A percentile compares a stretch with the other conserved stretches of the same genome.
Conservation (phyloP, 495 filamentous ascomycete genomes). For the Penicillium simplicissimum region DNA sequence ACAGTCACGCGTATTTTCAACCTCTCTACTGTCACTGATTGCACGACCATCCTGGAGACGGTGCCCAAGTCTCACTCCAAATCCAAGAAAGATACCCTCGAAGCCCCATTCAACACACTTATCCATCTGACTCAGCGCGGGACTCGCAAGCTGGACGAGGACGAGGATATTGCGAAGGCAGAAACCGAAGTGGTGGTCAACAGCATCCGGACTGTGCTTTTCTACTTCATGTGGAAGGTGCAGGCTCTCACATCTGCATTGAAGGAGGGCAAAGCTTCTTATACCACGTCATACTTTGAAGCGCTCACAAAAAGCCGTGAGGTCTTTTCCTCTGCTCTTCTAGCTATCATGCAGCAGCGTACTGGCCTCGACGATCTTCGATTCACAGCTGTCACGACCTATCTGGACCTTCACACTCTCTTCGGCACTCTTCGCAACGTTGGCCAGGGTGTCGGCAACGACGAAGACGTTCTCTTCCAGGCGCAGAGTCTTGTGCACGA, state of each 20-base stretch:
- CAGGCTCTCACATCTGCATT: slow-evolving; percentile 47
- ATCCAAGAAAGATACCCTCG: slow-evolving; percentile 46
- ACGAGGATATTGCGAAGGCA: slow-evolving; percentile 63
- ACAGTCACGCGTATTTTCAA: slow-evolving; percentile 82
- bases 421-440: slow-evolving; percentile 68
- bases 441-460: slow-evolving; percentile 42
- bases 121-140: slow-evolving; percentile 68
- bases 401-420: slow-evolving; percentile 79
- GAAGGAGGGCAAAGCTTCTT: slow-evolving; percentile 46
- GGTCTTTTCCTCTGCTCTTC: slow-evolving; percentile 59
- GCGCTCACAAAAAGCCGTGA: slow-evolving; percentile 46
- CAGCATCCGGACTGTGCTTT: slow-evolving; percentile 69
- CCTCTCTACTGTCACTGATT: slow-evolving; percentile 77
- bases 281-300: slow-evolving; percentile 52
- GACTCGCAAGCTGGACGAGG: slow-evolving; percentile 53
- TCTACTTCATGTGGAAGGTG: slow-evolving; percentile 96
- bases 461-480: slow-evolving; percentile 50
- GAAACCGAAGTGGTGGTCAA: slow-evolving; percentile 75
- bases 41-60: slow-evolving; percentile 68
- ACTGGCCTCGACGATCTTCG: slow-evolving; percentile 70
- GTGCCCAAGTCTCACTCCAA: slow-evolving; percentile 44
- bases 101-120: slow-evolving; percentile 65
- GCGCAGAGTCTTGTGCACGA: slow-evolving; percentile 64
- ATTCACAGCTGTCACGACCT: slow-evolving; percentile 66
- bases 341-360: slow-evolving; percentile 60